These are phyloP conservation scores for Syzygium syzygioides DNA, from an alignment of 441 rosid genomes.

Conservation along the genomic window DNA sequence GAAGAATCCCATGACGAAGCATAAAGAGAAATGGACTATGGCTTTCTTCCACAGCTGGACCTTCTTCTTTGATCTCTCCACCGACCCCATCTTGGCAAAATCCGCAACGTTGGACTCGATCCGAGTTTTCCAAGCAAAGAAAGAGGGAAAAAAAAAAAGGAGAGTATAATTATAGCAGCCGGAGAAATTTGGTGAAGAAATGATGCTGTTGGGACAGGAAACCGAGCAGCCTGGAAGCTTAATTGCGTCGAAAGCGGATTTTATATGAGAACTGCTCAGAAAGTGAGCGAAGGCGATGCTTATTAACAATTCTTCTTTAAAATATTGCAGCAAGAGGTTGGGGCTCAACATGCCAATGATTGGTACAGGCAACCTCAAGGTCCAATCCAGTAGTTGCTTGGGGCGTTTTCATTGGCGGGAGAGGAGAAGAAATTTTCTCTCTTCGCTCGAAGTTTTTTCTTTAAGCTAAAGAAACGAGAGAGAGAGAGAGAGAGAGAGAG, in stretches of 20 bases:
- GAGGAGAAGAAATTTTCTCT: conserved; percentile 5
- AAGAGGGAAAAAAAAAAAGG: not conserved
- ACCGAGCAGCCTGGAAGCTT: not conserved
- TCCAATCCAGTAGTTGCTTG: not conserved
- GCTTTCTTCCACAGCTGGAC: conserved; percentile 86
- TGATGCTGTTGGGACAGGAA: not conserved
- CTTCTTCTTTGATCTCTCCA: conserved; percentile 83
- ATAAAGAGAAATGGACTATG: conserved; percentile 63
- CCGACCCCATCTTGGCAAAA: conserved; percentile 27
- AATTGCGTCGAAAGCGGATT: not conserved
- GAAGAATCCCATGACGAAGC: conserved; percentile 96
- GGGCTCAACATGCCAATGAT: conserved; percentile 15
- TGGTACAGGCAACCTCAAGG: conserved; percentile 24
- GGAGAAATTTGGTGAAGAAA: not conserved
- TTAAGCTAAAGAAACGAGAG: conserved; percentile 35
- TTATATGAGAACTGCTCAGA: not conserved
- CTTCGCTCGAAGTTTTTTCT: conserved; percentile 18
- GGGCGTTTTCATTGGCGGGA: not conserved
- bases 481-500: not conserved
- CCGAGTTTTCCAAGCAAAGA: not conserved
- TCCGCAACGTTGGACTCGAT: not conserved
- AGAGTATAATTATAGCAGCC: not conserved
- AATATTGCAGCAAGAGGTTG: not conserved
- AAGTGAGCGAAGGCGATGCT: not conserved
- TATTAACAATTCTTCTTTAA: not conserved